Conservation (phyloP, 225 moss, liverwort and hornwort species). For the Climacium dendroides region DNA sequence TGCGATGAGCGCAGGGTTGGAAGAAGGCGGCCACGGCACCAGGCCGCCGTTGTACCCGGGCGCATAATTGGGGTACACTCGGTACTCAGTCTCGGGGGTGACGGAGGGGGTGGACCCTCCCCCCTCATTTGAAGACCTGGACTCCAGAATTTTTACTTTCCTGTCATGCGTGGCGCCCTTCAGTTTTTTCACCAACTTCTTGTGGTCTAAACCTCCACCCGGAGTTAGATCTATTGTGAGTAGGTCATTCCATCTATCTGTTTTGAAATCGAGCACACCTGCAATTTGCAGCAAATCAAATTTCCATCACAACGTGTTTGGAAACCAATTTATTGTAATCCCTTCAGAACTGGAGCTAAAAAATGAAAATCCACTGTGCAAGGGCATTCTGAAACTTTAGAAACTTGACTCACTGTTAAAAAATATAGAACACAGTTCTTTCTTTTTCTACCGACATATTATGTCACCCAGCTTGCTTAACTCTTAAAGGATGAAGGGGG, state of each 20-base stretch:
- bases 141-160: not conserved
- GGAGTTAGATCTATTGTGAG: not conserved
- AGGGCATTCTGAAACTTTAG: not conserved
- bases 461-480: not conserved
- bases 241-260: not conserved
- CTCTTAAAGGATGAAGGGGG: too few species aligned
- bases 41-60: not conserved
- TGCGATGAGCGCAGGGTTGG: not conserved
- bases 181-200: not conserved
- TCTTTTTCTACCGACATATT: too few species aligned
- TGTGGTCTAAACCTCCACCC: not conserved
- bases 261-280: not conserved
- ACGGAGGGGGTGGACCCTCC: too few species aligned
- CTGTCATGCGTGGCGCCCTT: not conserved
- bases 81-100: too few species aligned
- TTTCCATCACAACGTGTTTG: not conserved
- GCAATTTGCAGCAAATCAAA: not conserved
- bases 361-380: not conserved
- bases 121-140: not conserved
- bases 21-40: not conserved
- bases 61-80: not conserved
- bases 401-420: not conserved
- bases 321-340: not conserved
- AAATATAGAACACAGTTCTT: not conserved
- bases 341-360: not conserved